Evolutionary conservation across 1,139 yeast species (phyloP).

Genomic region (Williopsis jadinii): DNA sequence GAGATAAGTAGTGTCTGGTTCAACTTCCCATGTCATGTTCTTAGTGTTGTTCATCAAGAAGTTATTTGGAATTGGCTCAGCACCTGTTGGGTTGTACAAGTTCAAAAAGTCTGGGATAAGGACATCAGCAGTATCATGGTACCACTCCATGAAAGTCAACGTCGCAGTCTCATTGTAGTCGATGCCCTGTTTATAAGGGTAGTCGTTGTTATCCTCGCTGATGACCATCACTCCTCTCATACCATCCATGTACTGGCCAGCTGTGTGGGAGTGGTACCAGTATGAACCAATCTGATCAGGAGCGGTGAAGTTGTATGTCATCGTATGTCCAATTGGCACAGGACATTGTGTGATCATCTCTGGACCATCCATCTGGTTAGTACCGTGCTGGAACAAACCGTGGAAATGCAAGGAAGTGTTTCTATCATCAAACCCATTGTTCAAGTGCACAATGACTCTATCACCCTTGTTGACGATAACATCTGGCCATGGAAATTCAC

Average conservation of each 20-base stretch:
- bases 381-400: conserved; percentile 77
- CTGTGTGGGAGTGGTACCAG: conserved; percentile 94
- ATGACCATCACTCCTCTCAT: conserved; percentile 76
- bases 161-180: conserved; percentile 70
- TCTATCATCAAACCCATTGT: conserved; percentile 57
- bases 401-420: conserved; percentile 86
- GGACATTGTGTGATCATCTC: conserved; percentile 86
- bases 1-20: conserved; percentile 76
- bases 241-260: conserved; percentile 88
- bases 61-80: conserved; percentile 89
- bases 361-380: conserved; percentile 82
- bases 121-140: conserved; percentile 53
- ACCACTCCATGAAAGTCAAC: conserved; percentile 78
- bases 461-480: conserved; percentile 71
- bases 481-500: conserved; percentile 80
- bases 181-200: conserved; percentile 39
- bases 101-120: conserved; percentile 53
- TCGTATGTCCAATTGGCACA: conserved; percentile 62
- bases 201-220: conserved; percentile 37
- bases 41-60: conserved; percentile 72
- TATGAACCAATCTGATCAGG: conserved; percentile 76
- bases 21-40: conserved; percentile 60
- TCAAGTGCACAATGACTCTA: conserved; percentile 58
- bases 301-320: conserved; percentile 75
- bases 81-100: conserved; percentile 88